Evolutionary conservation across 768 basidiomycete species (phyloP), one percentile per base, ranked within the genome.

Genomic region (Rhodotorula paludigena): DNA sequence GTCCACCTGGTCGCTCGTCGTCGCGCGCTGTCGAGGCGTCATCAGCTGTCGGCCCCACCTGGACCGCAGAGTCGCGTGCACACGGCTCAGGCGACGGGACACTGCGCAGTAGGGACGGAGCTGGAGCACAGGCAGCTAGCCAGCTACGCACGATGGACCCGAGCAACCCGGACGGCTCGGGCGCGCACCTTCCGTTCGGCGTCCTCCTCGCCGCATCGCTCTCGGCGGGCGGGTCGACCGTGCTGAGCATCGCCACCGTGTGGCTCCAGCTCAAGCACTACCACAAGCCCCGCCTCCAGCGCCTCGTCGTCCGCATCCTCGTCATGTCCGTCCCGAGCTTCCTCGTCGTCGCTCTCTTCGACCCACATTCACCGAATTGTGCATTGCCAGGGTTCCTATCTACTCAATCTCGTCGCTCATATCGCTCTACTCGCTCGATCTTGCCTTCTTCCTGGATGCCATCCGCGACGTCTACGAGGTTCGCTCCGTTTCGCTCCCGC

Each of bases 401-500:
- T 98, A 99, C 77, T 91, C 86, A 1, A 81, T 98, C 36, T 84
- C 96, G 0, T 92, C 91, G 7, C 81, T 97, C 72, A 91, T 97
- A 68, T 91, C 94, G 1, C 82, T 99, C 47, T 90, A 92, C 80
- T 96, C 92, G 0, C 81, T 97, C 61, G 89, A 94, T 76, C 91
- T 89, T 4, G 96, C 96, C 0, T 97, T 97, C 81, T 87, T 96
- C 68, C 93, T 99, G 67, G 96, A 99, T 77, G 91, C 85, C 23
- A 82, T 98, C 67, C 84, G 96, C 49, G 96, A 98, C 78, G 84
- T 99, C 23, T 99, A 99, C 78, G 96, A 99, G 84, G 92, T 91
- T 66, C 66, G 84, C 35, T 44, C 52, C 36, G 20, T 47, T 36
- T 23, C 18, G 30, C 42, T 9, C 9, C 16, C 30, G 20, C 11